A percentile compares a stretch with the other conserved stretches of the same genome.
Evolutionary conservation across 1,284 basidiomycete genomes (phyloP).

Genomic region (Cystobasidium slooffiae): DNA sequence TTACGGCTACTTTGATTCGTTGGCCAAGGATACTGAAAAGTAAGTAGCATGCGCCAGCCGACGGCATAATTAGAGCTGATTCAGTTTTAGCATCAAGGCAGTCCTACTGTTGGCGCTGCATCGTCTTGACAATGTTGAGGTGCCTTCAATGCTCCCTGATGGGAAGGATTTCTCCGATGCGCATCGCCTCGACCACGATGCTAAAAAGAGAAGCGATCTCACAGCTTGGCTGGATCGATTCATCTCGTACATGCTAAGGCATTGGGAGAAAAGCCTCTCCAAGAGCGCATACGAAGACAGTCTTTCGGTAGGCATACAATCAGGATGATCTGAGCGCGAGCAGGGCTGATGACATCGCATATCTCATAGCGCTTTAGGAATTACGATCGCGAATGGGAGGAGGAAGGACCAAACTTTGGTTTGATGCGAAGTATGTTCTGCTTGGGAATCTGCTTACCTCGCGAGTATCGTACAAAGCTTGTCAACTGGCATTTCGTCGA

Average conservation of each 20-base stretch:
- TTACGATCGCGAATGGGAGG: conserved; percentile 28
- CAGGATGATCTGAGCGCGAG: not conserved
- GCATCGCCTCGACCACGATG: not conserved
- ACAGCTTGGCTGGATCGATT: conserved; percentile 15
- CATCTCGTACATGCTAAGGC: not conserved
- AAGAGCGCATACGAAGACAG: conserved; percentile 17
- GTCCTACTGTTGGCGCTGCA: too few species aligned
- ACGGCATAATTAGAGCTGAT: too few species aligned
- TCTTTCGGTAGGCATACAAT: not conserved
- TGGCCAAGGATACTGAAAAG: too few species aligned
- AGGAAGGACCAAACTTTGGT: conserved; percentile 28
- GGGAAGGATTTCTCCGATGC: not conserved
- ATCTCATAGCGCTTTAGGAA: conserved; percentile 21
- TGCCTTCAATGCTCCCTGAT: not conserved
- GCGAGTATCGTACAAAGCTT: conserved; percentile 31
- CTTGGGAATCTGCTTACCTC: conserved; percentile 32
- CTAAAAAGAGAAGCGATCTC: not conserved
- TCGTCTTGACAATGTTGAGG: not conserved
- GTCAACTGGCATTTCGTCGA: conserved; percentile 13
- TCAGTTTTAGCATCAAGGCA: too few species aligned
- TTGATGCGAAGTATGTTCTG: conserved; percentile 37
- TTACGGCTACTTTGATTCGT: too few species aligned
- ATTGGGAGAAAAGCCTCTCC: not conserved
- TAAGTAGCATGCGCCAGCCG: too few species aligned
- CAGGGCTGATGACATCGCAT: not conserved